Percentiles rank a stretch among this genome's conserved stretches.
Conservation (phyloP, 331 rosid genomes). For the Pyrus hybrid region DNA sequence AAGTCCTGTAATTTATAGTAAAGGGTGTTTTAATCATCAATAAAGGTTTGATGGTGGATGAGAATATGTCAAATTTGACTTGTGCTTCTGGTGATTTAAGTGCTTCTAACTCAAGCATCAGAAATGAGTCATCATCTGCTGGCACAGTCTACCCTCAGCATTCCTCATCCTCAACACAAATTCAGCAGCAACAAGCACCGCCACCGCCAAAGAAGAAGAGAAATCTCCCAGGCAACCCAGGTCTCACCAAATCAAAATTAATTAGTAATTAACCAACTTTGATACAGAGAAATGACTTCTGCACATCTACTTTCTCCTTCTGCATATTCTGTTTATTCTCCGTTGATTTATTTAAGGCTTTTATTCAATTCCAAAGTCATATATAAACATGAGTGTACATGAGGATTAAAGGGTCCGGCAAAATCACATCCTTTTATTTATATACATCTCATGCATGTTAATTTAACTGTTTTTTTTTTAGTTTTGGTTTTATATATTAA, state of each 20-base stretch:
- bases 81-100: constrained; percentile 62
- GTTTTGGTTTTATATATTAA: neutral
- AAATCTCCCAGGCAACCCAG: constrained; percentile 87
- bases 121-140: constrained; percentile 23
- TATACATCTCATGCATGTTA: neutral
- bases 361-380: too few species aligned
- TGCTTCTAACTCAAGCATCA: constrained; percentile 52
- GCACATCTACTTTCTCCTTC: neutral
- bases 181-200: constrained; percentile 15
- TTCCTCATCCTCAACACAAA: constrained; percentile 20
- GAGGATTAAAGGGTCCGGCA: neutral
- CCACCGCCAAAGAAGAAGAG: constrained; percentile 62
- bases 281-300: neutral
- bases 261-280: neutral
- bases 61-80: constrained; percentile 66
- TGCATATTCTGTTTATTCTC: neutral
- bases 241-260: constrained; percentile 16
- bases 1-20: constrained; percentile 4
- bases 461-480: too few species aligned
- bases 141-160: constrained; percentile 31
- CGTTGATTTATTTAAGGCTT: too few species aligned
- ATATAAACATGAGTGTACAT: neutral
- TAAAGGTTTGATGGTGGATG: constrained; percentile 40
- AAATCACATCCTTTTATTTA: neutral
- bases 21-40: constrained; percentile 19